phyloP scores from a whole-genome alignment of 345 rosid species.

The Lumnitzera littorea region DNA sequence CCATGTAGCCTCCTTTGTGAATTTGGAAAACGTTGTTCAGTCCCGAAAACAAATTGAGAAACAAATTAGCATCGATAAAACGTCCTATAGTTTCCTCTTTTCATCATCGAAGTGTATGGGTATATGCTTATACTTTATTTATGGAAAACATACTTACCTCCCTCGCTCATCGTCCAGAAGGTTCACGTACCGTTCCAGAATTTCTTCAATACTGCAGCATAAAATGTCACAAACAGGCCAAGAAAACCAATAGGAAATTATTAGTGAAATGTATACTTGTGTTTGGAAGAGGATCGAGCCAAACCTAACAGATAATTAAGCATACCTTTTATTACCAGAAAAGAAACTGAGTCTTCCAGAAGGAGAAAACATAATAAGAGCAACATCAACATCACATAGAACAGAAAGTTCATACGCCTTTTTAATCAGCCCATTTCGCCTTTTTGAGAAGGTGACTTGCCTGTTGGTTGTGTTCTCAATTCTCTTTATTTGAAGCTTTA shows the following conservation, averaged over 20 bases:
- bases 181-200: conserved; percentile 29
- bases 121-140: no score
- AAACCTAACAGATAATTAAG: not conserved
- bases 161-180: conserved; percentile 42
- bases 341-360: conserved; percentile 46
- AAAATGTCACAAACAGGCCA: not conserved
- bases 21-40: no score
- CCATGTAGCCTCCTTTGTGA: conserved; percentile 16
- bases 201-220: conserved; percentile 36
- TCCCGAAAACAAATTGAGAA: not conserved
- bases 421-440: conserved; percentile 43
- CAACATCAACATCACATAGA: conserved; percentile 55
- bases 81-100: no score
- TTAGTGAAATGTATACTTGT: not conserved
- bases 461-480: conserved; percentile 43
- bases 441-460: conserved; percentile 45
- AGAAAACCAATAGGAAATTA: not conserved
- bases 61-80: not conserved
- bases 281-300: no score
- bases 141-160: conserved; percentile 16
- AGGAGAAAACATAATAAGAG: conserved; percentile 58
- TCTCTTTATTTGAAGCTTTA: conserved; percentile 40
- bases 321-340: conserved; percentile 50
- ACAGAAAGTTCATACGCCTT: conserved; percentile 57
- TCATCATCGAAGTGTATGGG: not conserved